Evolutionary conservation across 2,329 filamentous ascomycete species (phyloP).

Genomic region (Pseudogymnoascus sp.): DNA sequence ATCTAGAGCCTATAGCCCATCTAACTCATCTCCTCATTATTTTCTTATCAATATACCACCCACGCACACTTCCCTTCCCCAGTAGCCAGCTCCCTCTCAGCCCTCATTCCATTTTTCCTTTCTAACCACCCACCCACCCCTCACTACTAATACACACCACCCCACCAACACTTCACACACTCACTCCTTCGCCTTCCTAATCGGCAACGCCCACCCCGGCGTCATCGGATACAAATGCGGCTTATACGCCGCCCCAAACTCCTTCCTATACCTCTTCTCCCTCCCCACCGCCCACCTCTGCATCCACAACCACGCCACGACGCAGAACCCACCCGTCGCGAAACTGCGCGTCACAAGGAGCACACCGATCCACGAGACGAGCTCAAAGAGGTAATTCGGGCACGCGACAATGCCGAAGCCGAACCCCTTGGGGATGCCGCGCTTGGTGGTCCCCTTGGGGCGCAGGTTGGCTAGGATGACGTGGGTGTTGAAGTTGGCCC

Average conservation of each 20-base stretch:
- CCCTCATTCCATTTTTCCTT: not conserved
- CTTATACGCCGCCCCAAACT: slow-evolving; percentile 92
- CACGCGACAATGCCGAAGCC: slow-evolving; percentile 86
- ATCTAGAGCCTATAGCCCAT: not conserved
- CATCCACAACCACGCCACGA: slow-evolving; percentile 73
- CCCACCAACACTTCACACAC: not conserved
- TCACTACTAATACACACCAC: not conserved
- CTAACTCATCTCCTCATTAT: slow-evolving; percentile 8
- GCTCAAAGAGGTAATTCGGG: slow-evolving; percentile 95
- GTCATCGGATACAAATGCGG: slow-evolving; percentile 9
- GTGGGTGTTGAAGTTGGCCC: slow-evolving; percentile 76
- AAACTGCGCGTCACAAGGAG: slow-evolving; percentile 73
- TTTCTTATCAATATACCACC: not conserved
- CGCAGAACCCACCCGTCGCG: slow-evolving; percentile 69
- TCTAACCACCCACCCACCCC: not conserved
- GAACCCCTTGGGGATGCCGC: slow-evolving; percentile 79
- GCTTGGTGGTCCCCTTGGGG: slow-evolving; percentile 71
- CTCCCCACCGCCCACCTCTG: slow-evolving; percentile 82
- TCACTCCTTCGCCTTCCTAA: slow-evolving; percentile 1
- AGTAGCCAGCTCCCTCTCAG: not conserved
- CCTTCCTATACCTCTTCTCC: slow-evolving; percentile 80
- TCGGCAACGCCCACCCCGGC: not conserved
- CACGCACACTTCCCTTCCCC: not conserved
- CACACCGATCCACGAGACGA: slow-evolving; percentile 78
- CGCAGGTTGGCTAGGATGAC: slow-evolving; percentile 71